Conservation (phyloP, 352 stramenopile genomes). For the Globisporangium megalacanthum region DNA sequence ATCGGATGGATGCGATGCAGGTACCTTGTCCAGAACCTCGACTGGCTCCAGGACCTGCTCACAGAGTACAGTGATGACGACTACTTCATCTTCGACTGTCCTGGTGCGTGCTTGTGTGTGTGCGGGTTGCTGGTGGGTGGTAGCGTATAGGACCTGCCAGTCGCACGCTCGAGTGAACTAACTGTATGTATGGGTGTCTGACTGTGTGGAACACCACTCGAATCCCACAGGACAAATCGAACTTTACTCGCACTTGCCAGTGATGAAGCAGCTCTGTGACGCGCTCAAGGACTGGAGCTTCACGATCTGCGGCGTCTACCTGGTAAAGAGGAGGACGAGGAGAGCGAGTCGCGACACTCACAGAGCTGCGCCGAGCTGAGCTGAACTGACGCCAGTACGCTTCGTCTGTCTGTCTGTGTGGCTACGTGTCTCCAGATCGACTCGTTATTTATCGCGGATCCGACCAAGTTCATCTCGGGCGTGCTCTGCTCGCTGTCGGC, state of each 20-base stretch:
- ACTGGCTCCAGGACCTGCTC: slow-evolving; percentile 94
- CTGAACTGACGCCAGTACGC: neutral
- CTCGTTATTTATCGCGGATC: slow-evolving; percentile 92
- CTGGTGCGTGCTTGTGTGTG: too few species aligned
- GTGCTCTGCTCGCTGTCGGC: slow-evolving; percentile 95
- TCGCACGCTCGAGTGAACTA: neutral
- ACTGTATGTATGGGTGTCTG: too few species aligned
- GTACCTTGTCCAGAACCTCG: slow-evolving; percentile 91
- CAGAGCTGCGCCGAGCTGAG: neutral
- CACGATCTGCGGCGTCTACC: slow-evolving; percentile 86
- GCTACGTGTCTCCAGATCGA: slow-evolving; percentile 78
- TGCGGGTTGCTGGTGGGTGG: too few species aligned
- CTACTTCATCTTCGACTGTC: slow-evolving; percentile 99
- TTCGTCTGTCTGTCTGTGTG: slow-evolving; percentile 3
- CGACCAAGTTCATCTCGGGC: slow-evolving; percentile 98
- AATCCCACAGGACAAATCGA: slow-evolving; percentile 80
- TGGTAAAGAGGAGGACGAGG: slow-evolving; percentile 39
- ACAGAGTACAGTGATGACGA: slow-evolving; percentile 88
- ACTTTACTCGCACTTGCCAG: slow-evolving; percentile 88
- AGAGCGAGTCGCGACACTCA: neutral
- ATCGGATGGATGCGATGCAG: slow-evolving; percentile 16
- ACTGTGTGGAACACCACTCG: too few species aligned
- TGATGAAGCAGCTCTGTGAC: slow-evolving; percentile 88
- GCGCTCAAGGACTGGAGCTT: slow-evolving; percentile 84
- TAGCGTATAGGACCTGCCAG: too few species aligned